Evolutionary conservation across 139 green algal genomes (phyloP), one percentile per base, ranked within the genome.

Genomic region (Chara braunii): DNA sequence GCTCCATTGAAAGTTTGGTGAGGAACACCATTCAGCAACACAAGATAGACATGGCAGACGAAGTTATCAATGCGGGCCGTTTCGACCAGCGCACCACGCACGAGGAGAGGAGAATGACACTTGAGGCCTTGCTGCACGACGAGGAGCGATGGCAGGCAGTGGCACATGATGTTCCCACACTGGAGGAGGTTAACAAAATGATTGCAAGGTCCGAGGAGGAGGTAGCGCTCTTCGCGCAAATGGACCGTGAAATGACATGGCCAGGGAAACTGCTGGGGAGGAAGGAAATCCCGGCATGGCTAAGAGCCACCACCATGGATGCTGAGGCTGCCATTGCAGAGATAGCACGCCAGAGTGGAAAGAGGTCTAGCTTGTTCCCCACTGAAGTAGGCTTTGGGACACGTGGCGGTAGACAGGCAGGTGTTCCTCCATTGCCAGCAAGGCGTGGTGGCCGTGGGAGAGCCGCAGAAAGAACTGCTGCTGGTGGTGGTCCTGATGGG

Each of bases 31-130:
- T 99, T 68, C 93, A 99, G 84, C 87, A 90, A 77, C 75, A 85
- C 45, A 96, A 98, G 81, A 97, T 94, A 53, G 92, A 97, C 60
- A 97, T 98, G 92, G 92, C 92, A 23, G 90, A 91, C 69, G 92
- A 98, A 74, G 53, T 81, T n/a, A 73, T 83, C 34, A 68, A 83
- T 52, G 77, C 75, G 29, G 78, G 77, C 24, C 51, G 71, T 43
- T 98, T 98, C 64, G 90, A 98, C 80, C 86, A 88, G 80, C 70
- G 87, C 43, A 97, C 93, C 30, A 89, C 77, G 36, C 94, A 92
- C 66, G 89, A 91, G 40, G 89, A 97, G 60, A 36, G 62, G 32
- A 28, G 62, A 8, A 62, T 75, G 12, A 78, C 70, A 22, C 33
- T 78, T 9, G 70, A 78, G 43, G 50, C 48, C 24, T 52, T 78